Conservation (phyloP, 805 yeast species). For the Saturnispora besseyi region DNA sequence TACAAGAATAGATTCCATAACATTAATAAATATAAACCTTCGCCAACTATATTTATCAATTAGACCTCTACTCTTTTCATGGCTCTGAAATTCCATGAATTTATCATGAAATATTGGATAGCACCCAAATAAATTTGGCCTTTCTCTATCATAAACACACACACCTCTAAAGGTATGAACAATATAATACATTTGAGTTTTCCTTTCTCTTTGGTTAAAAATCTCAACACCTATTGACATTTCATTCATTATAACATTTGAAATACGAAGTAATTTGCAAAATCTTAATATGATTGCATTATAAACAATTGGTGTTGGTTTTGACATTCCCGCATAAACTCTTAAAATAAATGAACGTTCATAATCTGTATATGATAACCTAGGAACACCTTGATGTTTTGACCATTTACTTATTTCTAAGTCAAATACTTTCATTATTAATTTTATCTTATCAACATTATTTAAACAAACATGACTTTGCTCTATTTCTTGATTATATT, state of each 20-base stretch:
- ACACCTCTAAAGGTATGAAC: slow-evolving; percentile 1
- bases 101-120: slow-evolving; percentile 4
- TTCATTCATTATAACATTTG: background rate
- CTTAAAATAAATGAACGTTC: background rate
- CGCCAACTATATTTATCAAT: slow-evolving; percentile 2
- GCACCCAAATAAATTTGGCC: background rate
- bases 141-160: background rate
- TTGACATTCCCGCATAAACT: slow-evolving; percentile 2
- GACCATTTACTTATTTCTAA: background rate
- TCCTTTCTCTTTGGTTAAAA: background rate
- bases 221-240: background rate
- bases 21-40: background rate
- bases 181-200: background rate
- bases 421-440: slow-evolving; percentile 1
- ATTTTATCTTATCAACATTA: background rate
- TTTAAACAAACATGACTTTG: background rate
- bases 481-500: background rate
- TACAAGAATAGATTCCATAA: background rate
- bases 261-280: background rate
- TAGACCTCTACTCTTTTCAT: background rate
- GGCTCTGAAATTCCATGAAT: background rate
- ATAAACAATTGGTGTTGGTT: slow-evolving; percentile 2
- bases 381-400: background rate
- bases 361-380: background rate
- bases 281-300: slow-evolving; percentile 3